These are phyloP conservation scores for Hamamelis virginiana DNA, from an alignment of 164 flowering plant species.

Conservation along the genomic window DNA sequence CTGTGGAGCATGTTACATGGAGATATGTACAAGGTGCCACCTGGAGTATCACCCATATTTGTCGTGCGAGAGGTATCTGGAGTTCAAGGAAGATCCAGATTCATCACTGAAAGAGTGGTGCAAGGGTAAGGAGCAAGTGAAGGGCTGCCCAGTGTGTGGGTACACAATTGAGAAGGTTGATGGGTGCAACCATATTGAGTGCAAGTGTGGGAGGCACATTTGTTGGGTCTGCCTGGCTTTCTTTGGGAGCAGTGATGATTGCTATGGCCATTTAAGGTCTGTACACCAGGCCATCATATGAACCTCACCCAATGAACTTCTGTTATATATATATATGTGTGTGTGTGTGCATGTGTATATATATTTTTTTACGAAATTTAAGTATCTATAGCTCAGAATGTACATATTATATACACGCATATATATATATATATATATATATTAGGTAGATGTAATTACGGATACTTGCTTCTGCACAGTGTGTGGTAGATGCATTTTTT, in stretches of 20 bases:
- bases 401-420: neutral
- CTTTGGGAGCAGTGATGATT: slow-evolving; percentile 54
- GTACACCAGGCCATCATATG: slow-evolving; percentile 51
- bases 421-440: too few species aligned
- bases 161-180: slow-evolving; percentile 83
- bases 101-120: slow-evolving; percentile 75
- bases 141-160: slow-evolving; percentile 71
- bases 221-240: slow-evolving; percentile 86
- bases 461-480: neutral
- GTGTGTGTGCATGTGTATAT: too few species aligned
- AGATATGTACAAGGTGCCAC: slow-evolving; percentile 85
- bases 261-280: slow-evolving; percentile 71
- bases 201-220: slow-evolving; percentile 79
- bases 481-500: neutral
- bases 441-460: neutral
- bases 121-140: slow-evolving; percentile 72
- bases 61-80: slow-evolving; percentile 71
- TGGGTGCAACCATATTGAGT: slow-evolving; percentile 90
- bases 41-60: slow-evolving; percentile 74
- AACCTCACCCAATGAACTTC: too few species aligned
- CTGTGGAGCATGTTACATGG: slow-evolving; percentile 77
- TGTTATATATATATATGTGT: too few species aligned
- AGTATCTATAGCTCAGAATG: neutral
- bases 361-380: neutral
- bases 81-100: slow-evolving; percentile 86